These are phyloP conservation scores for Dioscorea dumetorum DNA, from an alignment of 106 monocot species.

Conservation along the genomic window DNA sequence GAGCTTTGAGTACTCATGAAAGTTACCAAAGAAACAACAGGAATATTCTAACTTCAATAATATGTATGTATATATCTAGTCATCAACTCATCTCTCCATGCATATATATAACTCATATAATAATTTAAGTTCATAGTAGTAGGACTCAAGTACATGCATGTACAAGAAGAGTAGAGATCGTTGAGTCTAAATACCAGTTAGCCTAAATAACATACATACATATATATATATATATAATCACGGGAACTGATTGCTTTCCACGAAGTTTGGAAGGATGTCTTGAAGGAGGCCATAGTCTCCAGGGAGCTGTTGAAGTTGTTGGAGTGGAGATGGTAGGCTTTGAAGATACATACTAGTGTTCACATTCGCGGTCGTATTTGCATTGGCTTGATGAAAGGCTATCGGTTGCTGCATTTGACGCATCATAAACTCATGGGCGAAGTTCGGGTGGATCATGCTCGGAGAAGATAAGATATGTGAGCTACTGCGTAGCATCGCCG, in stretches of 20 bases:
- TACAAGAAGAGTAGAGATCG: conserved; percentile 15
- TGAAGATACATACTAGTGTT: conserved; percentile 27
- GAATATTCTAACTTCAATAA: conserved; percentile 1
- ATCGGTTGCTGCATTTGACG: conserved; percentile 4
- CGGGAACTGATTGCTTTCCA: conserved; percentile 17
- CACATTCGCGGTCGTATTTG: not conserved
- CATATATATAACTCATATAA: not conserved
- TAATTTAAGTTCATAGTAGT: conserved; percentile 8
- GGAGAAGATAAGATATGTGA: conserved; percentile 27
- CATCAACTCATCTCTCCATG: not conserved
- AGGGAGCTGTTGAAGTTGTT: conserved; percentile 21
- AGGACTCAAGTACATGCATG: conserved; percentile 25
- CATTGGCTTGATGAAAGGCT: not conserved
- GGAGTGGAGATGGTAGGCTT: conserved; percentile 21
- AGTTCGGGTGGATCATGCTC: conserved; percentile 6
- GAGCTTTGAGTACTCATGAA: too few species aligned
- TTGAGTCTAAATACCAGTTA: too few species aligned
- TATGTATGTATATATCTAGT: not conserved
- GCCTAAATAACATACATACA: not conserved
- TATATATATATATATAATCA: conserved; percentile 13
- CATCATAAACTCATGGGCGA: conserved; percentile 21
- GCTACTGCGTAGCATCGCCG: conserved; percentile 44
- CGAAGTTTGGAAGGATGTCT: conserved; percentile 46
- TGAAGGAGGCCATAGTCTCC: conserved; percentile 65
- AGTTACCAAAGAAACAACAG: not conserved